Conservation (phyloP, 352 stramenopile genomes). For the Hyaloperonospora brassicae region DNA sequence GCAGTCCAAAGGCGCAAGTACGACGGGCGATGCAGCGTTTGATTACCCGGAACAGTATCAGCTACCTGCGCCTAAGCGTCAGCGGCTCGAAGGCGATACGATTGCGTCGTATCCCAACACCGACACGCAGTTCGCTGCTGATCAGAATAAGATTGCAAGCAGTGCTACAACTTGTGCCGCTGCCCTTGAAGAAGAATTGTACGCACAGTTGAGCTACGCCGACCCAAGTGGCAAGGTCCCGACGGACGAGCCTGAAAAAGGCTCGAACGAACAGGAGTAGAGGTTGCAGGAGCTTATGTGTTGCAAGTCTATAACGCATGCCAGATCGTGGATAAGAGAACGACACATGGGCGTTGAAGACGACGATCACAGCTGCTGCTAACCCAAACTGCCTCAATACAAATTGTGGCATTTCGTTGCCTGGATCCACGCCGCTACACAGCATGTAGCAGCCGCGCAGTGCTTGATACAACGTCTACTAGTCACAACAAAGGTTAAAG, state of each 20-base stretch:
- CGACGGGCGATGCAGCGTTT: constrained; percentile 51
- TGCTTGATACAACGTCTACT: no score
- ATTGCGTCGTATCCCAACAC: constrained; percentile 70
- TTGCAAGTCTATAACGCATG: neutral
- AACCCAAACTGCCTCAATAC: no score
- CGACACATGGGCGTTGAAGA: no score
- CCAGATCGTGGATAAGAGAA: no score
- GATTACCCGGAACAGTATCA: constrained; percentile 73
- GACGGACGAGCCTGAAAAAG: constrained; percentile 16
- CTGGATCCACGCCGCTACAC: no score
- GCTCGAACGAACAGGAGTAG: constrained; percentile 10
- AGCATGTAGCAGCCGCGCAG: no score
- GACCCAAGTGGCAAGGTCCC: constrained; percentile 27
- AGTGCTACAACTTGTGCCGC: constrained; percentile 1
- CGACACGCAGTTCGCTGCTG: constrained; percentile 40
- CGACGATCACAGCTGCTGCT: no score
- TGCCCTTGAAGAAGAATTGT: constrained; percentile 24
- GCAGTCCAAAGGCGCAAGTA: constrained; percentile 53
- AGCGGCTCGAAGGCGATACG: constrained; percentile 53
- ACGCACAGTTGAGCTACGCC: constrained; percentile 56
- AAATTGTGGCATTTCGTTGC: no score
- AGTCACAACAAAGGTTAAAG: no score
- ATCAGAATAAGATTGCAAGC: neutral
- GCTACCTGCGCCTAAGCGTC: constrained; percentile 58
- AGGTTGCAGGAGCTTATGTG: neutral